Base-by-base conservation (phyloP, 2,329 filamentous ascomycete species). In the Beauveria sp. region DNA sequence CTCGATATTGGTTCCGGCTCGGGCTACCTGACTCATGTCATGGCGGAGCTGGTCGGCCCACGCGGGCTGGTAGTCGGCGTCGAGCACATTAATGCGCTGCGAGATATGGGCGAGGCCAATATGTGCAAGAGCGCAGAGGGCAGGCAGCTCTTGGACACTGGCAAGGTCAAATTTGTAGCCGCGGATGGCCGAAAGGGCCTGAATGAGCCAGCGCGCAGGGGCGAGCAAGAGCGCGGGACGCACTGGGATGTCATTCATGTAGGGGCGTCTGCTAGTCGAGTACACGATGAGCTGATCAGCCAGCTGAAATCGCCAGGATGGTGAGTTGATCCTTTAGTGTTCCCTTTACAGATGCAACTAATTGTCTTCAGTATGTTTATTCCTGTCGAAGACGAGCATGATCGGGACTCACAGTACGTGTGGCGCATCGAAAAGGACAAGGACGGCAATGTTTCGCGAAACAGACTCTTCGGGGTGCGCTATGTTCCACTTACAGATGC, bases 181-280 rank as follows among this genome's bases (percentile, higher is more conserved):
- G 92, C 86, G 0, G 93, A 97, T 75, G 89, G 89, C 1, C 75
- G 89, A 5, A 80, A 83, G 64, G 89, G 89, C 1, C 88, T 83
- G 60, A 69, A 79, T 2, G 82, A 81, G 67, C 67, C 69, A 12
- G 65, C 70, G 1, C 69, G 75, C 62, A 76, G 69, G 68, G 83
- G 76, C 2, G 73, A 74, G 50, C 80, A 79, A 6, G 79, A 79
- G 61, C 75, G 78, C 14, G 80, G 76, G 64, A 75, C 73, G 34
- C 81, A 86, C 0, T 99, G 93, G 80, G 91, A 98, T 80, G 93
- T 90, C 2, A 98, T 99, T 63, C 95, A 98, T 72, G 95, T 98
- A 3, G 95, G 95, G 0, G 95, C 95, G 0, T 90, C 91, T 8
- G 93, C 93, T 0, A 82, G 77, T 26, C 83, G 86, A 69, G 76